Conservation (phyloP, 768 basidiomycete genomes). For the Mycena filopes region DNA sequence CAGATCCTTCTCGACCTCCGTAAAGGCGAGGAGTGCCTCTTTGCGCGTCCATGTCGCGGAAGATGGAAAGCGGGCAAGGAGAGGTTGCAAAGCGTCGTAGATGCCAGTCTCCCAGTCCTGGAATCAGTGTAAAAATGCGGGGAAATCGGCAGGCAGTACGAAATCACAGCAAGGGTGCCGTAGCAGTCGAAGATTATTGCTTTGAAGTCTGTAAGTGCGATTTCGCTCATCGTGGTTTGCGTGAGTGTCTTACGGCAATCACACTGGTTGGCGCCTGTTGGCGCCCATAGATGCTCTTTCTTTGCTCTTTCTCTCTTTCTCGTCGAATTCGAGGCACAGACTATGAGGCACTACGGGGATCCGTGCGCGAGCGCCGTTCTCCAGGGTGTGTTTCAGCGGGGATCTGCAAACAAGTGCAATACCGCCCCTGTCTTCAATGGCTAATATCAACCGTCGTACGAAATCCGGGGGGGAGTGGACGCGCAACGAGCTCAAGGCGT, state of each 20-base stretch:
- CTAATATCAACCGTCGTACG: neutral
- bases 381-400: too few species aligned
- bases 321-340: too few species aligned
- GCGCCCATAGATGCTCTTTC: too few species aligned
- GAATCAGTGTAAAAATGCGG: neutral
- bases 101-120: constrained; percentile 84
- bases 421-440: too few species aligned
- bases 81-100: constrained; percentile 61
- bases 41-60: constrained; percentile 58
- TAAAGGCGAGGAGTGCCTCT: constrained; percentile 64
- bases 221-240: constrained; percentile 18
- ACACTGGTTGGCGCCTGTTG: too few species aligned
- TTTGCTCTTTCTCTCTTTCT: too few species aligned
- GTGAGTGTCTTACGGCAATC: too few species aligned
- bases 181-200: constrained; percentile 82
- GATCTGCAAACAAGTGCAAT: too few species aligned
- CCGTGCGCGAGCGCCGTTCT: too few species aligned
- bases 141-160: neutral
- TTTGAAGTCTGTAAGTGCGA: constrained; percentile 53
- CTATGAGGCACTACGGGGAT: too few species aligned
- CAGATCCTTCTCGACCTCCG: constrained; percentile 63
- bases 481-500: constrained; percentile 1
- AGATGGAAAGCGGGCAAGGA: constrained; percentile 55
- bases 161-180: constrained; percentile 71
- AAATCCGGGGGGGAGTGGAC: neutral